Evolutionary conservation across 768 basidiomycete genomes (phyloP).

Genomic region (Tylopilus balloui): DNA sequence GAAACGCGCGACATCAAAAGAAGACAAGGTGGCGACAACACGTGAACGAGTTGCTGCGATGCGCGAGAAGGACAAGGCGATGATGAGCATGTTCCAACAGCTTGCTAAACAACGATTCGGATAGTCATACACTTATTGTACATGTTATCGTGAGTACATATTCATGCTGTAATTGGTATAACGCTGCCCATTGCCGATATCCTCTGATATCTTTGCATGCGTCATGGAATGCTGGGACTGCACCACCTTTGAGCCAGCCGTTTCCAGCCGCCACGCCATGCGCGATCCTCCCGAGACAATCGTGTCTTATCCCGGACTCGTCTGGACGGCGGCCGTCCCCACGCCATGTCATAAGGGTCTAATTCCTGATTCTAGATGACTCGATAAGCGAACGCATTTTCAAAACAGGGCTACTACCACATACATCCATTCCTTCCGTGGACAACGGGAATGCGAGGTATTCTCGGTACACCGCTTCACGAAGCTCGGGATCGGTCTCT

Average conservation of each 20-base stretch:
- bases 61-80: conserved; percentile 81
- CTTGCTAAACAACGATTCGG: conserved; percentile 88
- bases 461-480: conserved; percentile 8
- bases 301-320: background rate
- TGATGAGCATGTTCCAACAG: conserved; percentile 95
- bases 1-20: conserved; percentile 37
- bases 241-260: background rate
- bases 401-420: background rate
- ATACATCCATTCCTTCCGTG: background rate
- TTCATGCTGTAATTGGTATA: background rate
- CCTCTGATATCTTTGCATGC: background rate
- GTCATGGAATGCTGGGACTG: background rate
- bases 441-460: conserved; percentile 5
- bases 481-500: background rate
- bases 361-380: conserved; percentile 23
- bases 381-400: background rate
- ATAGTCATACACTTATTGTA: conserved; percentile 31
- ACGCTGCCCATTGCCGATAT: background rate
- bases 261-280: background rate
- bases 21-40: conserved; percentile 47
- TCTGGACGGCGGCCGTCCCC: conserved; percentile 18
- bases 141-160: conserved; percentile 15
- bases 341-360: conserved; percentile 39
- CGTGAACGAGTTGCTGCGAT: conserved; percentile 61
- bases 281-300: background rate